Evolutionary conservation across 192 early-diverging fungal species (phyloP), one percentile per base, ranked within the genome.

Genomic region (Coemansia sp.): DNA sequence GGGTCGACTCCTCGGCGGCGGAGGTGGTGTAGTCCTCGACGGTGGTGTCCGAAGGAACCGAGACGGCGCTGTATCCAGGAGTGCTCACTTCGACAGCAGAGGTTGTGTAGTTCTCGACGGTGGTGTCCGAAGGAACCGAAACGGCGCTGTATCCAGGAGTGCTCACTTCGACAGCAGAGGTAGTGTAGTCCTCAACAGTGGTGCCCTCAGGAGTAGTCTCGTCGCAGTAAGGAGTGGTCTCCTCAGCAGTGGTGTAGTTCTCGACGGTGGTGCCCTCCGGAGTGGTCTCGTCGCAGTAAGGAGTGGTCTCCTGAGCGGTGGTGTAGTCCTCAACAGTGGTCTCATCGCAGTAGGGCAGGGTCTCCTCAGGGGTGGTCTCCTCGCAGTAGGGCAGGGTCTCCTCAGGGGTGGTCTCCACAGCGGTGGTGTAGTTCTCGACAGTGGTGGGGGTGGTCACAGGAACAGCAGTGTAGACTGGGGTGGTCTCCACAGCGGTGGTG

Each of bases 241-340:
- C 66, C 21, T 52, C 65, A 24, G 51, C 62, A 20, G 69, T 71
- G 21, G 45, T 52, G 57, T 71, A 64, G 71, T 41, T 52, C 71
- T 66, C 59, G 15, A 72, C 71, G 21, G 57, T 38, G 36, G 57
- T 60, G 16, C 18, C 18, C 21, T 39, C 57, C 5, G 57, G 6
- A 14, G 51, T 24, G 51, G 8, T 10, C 21, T 45, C 44, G 5
- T 51, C 63, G n/a, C n/a, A n/a, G n/a, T n/a, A n/a, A n/a, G 43
- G 48, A 14, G 43, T 49, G 56, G 58, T 48, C 63, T 38, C 59
- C 64, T 66, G 49, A n/a, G 60, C 64, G 52, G 71, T 67, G 55
- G 64, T 68, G 34, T 56, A 45, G 56, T 24, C 34, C 20, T 66
- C 68, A 46, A 66, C 60, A 35, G 63, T 60, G 69, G 36, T 56